A percentile compares a stretch with the other conserved stretches of the same genome.
These are phyloP conservation scores for Arthrobotrys musiformis DNA, from an alignment of 2,329 filamentous ascomycete species.

Conservation along the genomic window DNA sequence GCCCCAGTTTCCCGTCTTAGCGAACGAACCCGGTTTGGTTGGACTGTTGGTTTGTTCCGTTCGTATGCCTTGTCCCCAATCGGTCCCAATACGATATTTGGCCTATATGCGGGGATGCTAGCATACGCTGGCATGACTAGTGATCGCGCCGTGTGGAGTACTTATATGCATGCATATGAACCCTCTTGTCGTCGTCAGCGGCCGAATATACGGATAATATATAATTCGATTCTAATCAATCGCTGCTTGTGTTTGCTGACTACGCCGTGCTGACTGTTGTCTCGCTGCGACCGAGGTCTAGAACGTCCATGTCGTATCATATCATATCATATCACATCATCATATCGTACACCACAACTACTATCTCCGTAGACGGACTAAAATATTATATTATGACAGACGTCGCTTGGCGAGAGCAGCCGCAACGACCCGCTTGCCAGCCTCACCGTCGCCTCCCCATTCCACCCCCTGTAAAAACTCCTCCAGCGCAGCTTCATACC, in stretches of 20 bases:
- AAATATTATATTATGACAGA: too few relatives aligned
- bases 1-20: conserved; percentile 38
- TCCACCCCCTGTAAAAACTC: conserved; percentile 58
- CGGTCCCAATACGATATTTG: conserved; percentile 21
- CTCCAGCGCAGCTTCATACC: conserved; percentile 84
- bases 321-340: too few relatives aligned
- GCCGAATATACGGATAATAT: too few relatives aligned
- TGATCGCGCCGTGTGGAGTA: background rate
- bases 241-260: too few relatives aligned
- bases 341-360: too few relatives aligned
- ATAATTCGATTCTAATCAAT: too few relatives aligned
- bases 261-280: too few relatives aligned
- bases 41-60: background rate
- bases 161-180: too few relatives aligned
- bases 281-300: too few relatives aligned
- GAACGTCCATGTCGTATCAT: too few relatives aligned
- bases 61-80: conserved; percentile 40
- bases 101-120: background rate
- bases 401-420: conserved; percentile 56
- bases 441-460: conserved; percentile 40
- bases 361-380: too few relatives aligned
- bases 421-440: conserved; percentile 62
- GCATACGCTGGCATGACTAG: background rate
- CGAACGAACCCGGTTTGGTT: conserved; percentile 4
- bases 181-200: too few relatives aligned